Percentiles rank a stretch among this genome's conserved stretches.
Conservation (phyloP, 257 asterid genomes). For the Ophiorrhiza pumila region DNA sequence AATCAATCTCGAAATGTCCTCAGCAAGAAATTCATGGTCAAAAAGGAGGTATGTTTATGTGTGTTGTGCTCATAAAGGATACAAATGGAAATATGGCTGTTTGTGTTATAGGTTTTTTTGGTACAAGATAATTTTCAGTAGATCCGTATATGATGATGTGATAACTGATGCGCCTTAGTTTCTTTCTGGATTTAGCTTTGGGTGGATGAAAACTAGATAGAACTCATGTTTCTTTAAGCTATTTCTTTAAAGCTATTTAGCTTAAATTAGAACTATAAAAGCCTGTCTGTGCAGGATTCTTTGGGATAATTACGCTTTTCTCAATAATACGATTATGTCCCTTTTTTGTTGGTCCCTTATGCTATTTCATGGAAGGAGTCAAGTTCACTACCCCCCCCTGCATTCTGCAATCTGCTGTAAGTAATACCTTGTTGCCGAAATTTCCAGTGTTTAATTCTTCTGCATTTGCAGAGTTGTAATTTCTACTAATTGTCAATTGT, state of each 20-base stretch:
- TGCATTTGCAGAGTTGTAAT: background rate
- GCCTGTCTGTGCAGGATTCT: conserved; percentile 40
- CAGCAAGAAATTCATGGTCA: conserved; percentile 91
- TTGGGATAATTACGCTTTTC: conserved; percentile 54
- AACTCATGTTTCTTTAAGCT: background rate
- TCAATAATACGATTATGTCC: conserved; percentile 54
- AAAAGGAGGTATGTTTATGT: conserved; percentile 64
- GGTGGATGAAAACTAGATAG: background rate
- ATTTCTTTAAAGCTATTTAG: background rate
- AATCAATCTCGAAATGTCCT: conserved; percentile 95
- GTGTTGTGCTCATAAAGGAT: background rate
- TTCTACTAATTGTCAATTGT: background rate
- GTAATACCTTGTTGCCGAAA: conserved; percentile 21
- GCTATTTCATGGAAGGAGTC: conserved; percentile 46
- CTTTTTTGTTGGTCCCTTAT: conserved; percentile 44
- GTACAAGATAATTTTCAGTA: background rate
- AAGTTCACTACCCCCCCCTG: conserved; percentile 71
- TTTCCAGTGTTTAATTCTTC: background rate
- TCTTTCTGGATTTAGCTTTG: background rate
- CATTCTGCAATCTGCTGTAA: conserved; percentile 69
- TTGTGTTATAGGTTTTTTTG: background rate
- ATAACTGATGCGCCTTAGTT: background rate
- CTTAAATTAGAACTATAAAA: conserved; percentile 18
- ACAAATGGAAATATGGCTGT: background rate
- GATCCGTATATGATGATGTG: background rate